A percentile compares a stretch with the other conserved stretches of the same genome.
Conservation (phyloP, 306 rosid species). For the Cucumis cinereus region DNA sequence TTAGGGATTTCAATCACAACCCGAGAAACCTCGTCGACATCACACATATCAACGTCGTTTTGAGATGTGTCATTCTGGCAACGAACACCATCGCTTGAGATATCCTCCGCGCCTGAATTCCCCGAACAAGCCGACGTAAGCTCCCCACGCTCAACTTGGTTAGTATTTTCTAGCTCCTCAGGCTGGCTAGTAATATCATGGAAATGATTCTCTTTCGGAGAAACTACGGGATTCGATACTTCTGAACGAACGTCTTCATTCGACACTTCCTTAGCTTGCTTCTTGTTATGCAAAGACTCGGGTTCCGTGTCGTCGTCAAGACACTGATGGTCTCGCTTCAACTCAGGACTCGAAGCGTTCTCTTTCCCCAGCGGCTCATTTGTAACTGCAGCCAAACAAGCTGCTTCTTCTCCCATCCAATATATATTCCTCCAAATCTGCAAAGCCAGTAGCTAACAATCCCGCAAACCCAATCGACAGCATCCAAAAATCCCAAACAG, state of each 20-base stretch:
- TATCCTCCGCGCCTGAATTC: slow-evolving; percentile 50
- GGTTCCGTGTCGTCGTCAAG: slow-evolving; percentile 29
- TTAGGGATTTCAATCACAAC: slow-evolving; percentile 77
- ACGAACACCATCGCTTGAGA: slow-evolving; percentile 36
- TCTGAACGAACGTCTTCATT: slow-evolving; percentile 81
- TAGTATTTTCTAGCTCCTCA: slow-evolving; percentile 18
- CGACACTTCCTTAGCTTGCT: slow-evolving; percentile 62
- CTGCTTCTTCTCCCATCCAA: slow-evolving; percentile 70
- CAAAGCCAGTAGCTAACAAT: slow-evolving; percentile 11
- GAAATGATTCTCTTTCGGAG: slow-evolving; percentile 45
- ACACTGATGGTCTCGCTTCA: slow-evolving; percentile 57
- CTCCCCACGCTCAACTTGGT: slow-evolving; percentile 62
- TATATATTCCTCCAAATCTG: slow-evolving; percentile 14
- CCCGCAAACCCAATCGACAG: slow-evolving; percentile 22
- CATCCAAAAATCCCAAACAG: slow-evolving; percentile 27
- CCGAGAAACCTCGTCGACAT: slow-evolving; percentile 35
- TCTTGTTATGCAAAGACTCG: slow-evolving; percentile 40
- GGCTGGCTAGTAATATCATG: slow-evolving; percentile 83
- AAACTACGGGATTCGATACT: slow-evolving; percentile 59
- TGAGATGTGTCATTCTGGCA: slow-evolving; percentile 23
- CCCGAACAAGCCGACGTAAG: slow-evolving; percentile 53
- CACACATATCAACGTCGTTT: slow-evolving; percentile 20
- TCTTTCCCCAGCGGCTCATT: slow-evolving; percentile 34
- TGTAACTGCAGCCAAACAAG: slow-evolving; percentile 27
- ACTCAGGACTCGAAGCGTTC: slow-evolving; percentile 27